Conservation (phyloP, 345 rosid genomes). For the Conringia planisiliqua region DNA sequence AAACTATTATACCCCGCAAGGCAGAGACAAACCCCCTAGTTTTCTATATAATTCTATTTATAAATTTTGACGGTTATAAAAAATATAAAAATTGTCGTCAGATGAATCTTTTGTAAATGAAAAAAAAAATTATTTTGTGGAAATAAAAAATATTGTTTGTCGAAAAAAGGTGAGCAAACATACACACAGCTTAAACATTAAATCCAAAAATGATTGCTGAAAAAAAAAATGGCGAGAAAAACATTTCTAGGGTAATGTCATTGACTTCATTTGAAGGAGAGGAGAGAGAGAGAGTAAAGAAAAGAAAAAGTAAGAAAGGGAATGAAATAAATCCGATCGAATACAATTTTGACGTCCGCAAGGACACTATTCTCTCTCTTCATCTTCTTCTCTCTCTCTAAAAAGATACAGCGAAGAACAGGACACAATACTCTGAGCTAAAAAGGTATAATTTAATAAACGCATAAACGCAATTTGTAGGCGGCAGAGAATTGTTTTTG, state of each 20-base stretch:
- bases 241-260: constrained; percentile 28
- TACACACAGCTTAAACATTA: background rate
- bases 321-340: constrained; percentile 65
- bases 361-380: constrained; percentile 50
- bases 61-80: no score
- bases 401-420: constrained; percentile 60
- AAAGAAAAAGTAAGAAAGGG: constrained; percentile 35
- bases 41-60: no score
- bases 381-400: constrained; percentile 24
- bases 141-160: no score
- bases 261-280: constrained; percentile 49
- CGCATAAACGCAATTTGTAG: constrained; percentile 19
- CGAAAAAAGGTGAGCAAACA: background rate
- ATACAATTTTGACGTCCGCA: constrained; percentile 94
- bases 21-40: no score
- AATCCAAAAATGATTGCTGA: background rate
- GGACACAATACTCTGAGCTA: constrained; percentile 37
- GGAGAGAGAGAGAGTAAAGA: constrained; percentile 28
- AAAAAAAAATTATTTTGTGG: no score
- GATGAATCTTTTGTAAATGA: no score
- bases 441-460: constrained; percentile 9
- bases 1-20: no score
- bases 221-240: background rate
- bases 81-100: no score
- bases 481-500: constrained; percentile 23